Evolutionary conservation across 495 filamentous ascomycete species (phyloP).

Genomic region (Neurospora cerealis): DNA sequence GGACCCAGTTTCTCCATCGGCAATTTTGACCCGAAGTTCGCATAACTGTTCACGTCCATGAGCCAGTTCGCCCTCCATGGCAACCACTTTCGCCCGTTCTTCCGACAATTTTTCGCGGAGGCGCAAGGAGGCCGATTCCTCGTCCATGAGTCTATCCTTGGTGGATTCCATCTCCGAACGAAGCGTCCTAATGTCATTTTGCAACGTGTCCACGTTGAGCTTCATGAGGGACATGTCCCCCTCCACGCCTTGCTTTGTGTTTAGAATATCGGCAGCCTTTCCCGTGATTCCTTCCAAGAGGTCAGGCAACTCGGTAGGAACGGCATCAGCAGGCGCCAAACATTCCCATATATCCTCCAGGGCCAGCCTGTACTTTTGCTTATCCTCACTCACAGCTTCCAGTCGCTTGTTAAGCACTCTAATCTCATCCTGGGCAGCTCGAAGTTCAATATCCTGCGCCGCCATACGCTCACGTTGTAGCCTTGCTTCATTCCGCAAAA

Average conservation of each 20-base stretch:
- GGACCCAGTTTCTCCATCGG: conserved; percentile 69
- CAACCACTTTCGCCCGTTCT: conserved; percentile 46
- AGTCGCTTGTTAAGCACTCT: conserved; percentile 41
- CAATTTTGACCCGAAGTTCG: conserved; percentile 55
- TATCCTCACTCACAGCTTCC: conserved; percentile 34
- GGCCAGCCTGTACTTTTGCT: conserved; percentile 16
- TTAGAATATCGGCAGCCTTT: conserved; percentile 44
- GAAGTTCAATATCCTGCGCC: conserved; percentile 43
- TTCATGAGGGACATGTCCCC: conserved; percentile 33
- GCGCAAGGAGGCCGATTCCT: conserved; percentile 30
- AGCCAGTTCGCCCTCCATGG: conserved; percentile 53
- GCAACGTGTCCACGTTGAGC: conserved; percentile 34
- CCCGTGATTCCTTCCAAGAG: conserved; percentile 57
- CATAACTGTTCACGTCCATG: conserved; percentile 56
- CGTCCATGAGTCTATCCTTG: conserved; percentile 39
- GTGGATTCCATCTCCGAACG: conserved; percentile 29
- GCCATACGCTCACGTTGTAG: conserved; percentile 44
- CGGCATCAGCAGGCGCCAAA: conserved; percentile 44
- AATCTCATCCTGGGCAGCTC: conserved; percentile 41
- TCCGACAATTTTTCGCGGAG: conserved; percentile 43
- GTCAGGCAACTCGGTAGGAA: conserved; percentile 47
- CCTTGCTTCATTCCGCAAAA: conserved; percentile 45
- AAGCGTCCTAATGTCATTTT: conserved; percentile 22
- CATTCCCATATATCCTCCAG: conserved; percentile 54
- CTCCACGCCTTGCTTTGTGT: conserved; percentile 31